A percentile compares a stretch with the other conserved stretches of the same genome.
Conservation (phyloP, 73 alveolate species). For the Paramecium sexaurelia region DNA sequence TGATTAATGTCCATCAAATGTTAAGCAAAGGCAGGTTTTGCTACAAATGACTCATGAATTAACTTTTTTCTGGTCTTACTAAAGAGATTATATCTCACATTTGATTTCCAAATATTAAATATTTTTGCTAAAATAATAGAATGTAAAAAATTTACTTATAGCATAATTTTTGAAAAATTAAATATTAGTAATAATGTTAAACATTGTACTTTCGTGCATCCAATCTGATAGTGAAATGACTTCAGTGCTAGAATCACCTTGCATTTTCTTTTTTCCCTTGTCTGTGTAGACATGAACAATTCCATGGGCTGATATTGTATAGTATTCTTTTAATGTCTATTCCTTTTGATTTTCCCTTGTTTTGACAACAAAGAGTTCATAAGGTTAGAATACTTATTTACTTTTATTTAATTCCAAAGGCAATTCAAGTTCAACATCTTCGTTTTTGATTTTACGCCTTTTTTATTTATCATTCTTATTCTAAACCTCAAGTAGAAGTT, state of each 20-base stretch:
- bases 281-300: conserved; percentile 92
- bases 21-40: conserved; percentile 96
- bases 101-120: conserved; percentile 95
- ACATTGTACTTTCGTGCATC: conserved; percentile 98
- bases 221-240: conserved; percentile 96
- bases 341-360: conserved; percentile 85
- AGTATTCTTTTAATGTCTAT: conserved; percentile 73
- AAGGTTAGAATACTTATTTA: conserved; percentile 83
- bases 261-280: conserved; percentile 76
- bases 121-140: conserved; percentile 76
- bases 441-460: neutral
- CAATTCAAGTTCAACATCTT: neutral
- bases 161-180: conserved; percentile 93
- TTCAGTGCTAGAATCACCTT: conserved; percentile 94
- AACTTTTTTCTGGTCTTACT: conserved; percentile 88
- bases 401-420: conserved; percentile 54
- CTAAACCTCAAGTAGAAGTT: conserved; percentile 43
- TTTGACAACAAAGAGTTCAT: conserved; percentile 82
- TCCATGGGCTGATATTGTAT: conserved; percentile 91
- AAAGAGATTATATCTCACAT: conserved; percentile 92
- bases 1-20: conserved; percentile 80
- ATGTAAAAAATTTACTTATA: conserved; percentile 59
- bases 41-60: conserved; percentile 73
- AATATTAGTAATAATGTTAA: conserved; percentile 91
- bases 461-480: neutral